These are phyloP conservation scores for Lichtheimia corymbifera DNA, from an alignment of 371 early-diverging fungal genomes.

Conservation along the genomic window DNA sequence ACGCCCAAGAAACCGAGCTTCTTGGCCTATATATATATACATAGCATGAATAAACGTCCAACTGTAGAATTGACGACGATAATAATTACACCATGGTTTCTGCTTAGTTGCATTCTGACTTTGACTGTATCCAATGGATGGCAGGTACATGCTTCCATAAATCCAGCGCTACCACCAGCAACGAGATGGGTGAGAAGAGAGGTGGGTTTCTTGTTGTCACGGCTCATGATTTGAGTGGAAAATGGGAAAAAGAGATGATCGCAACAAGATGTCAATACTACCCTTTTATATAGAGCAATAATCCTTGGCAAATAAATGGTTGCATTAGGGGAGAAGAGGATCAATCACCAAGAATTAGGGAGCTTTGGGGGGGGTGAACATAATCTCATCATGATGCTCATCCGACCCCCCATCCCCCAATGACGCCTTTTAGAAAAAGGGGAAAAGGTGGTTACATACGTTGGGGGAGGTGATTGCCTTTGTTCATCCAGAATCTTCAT, in stretches of 20 bases:
- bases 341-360: too few species aligned
- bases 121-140: conserved; percentile 99
- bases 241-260: conserved; percentile 3
- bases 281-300: conserved; percentile 6
- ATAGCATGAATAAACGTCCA: too few species aligned
- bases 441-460: too few species aligned
- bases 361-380: too few species aligned
- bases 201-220: conserved; percentile 37
- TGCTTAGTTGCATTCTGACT: conserved; percentile 86
- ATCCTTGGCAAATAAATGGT: conserved; percentile 7
- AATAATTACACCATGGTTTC: neutral
- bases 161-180: conserved; percentile 94
- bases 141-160: conserved; percentile 91
- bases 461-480: too few species aligned
- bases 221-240: conserved; percentile 31
- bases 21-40: conserved; percentile 27
- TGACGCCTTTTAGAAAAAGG: too few species aligned
- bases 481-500: too few species aligned
- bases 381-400: too few species aligned
- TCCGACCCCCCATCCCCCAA: too few species aligned
- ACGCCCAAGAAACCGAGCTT: conserved; percentile 77
- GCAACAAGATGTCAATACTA: neutral
- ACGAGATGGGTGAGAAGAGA: conserved; percentile 70
- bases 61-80: neutral
- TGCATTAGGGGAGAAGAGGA: neutral